Evolutionary conservation across 1,284 basidiomycete species (phyloP), one percentile per base, ranked within the genome.

Genomic region (Kalmanozyma brasiliensis): DNA sequence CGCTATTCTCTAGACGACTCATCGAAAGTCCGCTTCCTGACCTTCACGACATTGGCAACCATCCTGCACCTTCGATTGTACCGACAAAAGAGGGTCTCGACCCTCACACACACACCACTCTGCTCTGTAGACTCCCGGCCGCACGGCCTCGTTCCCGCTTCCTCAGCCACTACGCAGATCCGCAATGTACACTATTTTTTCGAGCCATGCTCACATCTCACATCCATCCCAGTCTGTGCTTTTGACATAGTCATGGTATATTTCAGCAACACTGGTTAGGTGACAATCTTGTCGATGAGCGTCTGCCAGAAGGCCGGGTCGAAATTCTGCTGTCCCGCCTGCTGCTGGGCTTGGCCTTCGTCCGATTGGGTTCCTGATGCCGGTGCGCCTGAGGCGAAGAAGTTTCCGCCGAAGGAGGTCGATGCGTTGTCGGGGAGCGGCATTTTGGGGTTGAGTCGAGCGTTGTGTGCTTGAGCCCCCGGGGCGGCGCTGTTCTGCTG

Each of bases 251-350:
- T 23, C 17, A 32, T 26, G 16, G 33, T 32, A 41, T 16, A 38
- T 23, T 17, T 70, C 52, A n/a, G n/a, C n/a, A n/a, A n/a, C n/a
- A n/a, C n/a, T n/a, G n/a, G n/a, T n/a, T n/a, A 72, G 32, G 62
- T 72, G 56, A 69, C 59, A 49, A 73, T 73, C 61, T 73, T 73
- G 61, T 73, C 65, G 37, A 73, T 73, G 36, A 73, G 46, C 13
- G 57, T 65, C 48, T 68, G 70, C 65, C 61, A 73, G 57, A 73
- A 73, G 8, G 61, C 51, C 1, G 65, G 63, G 20, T 68, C 61
- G 38, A 73, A 68, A 49, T 62, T 64, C 32, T 55, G 57, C 11
- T 52, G 53, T 7, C 44, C 40, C 4, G 44, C 9, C 3, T 38
- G 57, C 8, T 52, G 42, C 53, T 33, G 33, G 0, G 41, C 32